phyloP scores from a whole-genome alignment of 2,329 filamentous ascomycete genomes.

The Orbilia ellipsospora region DNA sequence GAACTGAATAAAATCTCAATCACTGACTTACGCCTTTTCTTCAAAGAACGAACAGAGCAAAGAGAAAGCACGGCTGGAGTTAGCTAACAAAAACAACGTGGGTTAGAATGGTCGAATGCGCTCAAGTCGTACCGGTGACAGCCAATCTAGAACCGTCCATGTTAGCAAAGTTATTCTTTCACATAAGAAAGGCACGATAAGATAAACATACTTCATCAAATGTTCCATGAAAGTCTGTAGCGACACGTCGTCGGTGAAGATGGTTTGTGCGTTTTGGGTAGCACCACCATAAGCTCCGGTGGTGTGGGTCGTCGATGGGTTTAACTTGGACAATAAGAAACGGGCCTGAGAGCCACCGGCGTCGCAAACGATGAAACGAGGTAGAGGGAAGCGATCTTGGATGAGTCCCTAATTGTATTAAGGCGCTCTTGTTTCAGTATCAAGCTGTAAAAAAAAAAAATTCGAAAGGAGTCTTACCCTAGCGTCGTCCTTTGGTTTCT shows the following conservation, averaged over 20 bases:
- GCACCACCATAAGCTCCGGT: conserved; percentile 91
- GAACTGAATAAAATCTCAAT: conserved; percentile 11
- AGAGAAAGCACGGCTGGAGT: conserved; percentile 20
- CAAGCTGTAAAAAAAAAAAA: conserved; percentile 4
- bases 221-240: conserved; percentile 99
- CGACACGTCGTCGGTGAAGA: conserved; percentile 98
- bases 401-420: conserved; percentile 79
- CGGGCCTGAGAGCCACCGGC: conserved; percentile 97
- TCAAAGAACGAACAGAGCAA: conserved; percentile 38
- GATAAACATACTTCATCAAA: conserved; percentile 86
- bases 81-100: conserved; percentile 37
- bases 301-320: conserved; percentile 96
- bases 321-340: conserved; percentile 95
- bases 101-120: conserved; percentile 59
- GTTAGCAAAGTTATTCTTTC: conserved; percentile 5
- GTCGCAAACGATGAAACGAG: conserved; percentile 97
- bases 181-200: background rate
- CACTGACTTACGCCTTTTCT: conserved; percentile 55
- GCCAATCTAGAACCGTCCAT: conserved; percentile 32
- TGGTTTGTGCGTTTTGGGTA: conserved; percentile 90
- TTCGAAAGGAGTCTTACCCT: conserved; percentile 70
- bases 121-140: conserved; percentile 55
- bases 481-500: conserved; percentile 95
- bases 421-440: conserved; percentile 21
- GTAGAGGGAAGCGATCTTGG: conserved; percentile 95